Conservation (phyloP, 2,329 filamentous ascomycete genomes). For the Talaromyces sp. region DNA sequence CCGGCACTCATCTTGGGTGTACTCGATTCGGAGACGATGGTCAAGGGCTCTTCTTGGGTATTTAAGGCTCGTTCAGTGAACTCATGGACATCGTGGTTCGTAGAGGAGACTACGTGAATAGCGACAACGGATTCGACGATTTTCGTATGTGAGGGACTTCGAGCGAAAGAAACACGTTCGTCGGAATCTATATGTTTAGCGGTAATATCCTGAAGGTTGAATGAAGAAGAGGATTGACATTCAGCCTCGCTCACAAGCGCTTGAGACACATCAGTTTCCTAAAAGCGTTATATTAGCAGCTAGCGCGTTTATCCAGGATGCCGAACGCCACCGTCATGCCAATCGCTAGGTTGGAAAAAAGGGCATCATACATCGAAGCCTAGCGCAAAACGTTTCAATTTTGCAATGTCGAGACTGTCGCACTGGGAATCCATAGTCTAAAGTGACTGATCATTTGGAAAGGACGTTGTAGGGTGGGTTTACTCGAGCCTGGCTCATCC, state of each 20-base stretch:
- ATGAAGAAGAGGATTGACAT: slow-evolving; percentile 13
- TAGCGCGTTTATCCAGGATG: slow-evolving; percentile 30
- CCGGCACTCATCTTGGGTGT: slow-evolving; percentile 33
- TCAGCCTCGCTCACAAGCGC: slow-evolving; percentile 19
- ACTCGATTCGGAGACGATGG: slow-evolving; percentile 23
- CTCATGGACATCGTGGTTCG: slow-evolving; percentile 8
- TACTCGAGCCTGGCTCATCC: not conserved
- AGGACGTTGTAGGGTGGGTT: not conserved
- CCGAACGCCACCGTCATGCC: slow-evolving; percentile 25
- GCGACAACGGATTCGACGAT: not conserved
- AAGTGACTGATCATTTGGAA: not conserved
- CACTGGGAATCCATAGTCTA: slow-evolving; percentile 38
- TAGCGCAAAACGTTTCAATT: slow-evolving; percentile 41
- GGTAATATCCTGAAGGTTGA: not conserved
- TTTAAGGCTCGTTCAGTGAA: slow-evolving; percentile 8
- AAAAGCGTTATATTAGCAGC: slow-evolving; percentile 19
- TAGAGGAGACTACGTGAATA: slow-evolving; percentile 5
- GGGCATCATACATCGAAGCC: slow-evolving; percentile 34
- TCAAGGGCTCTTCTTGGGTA: slow-evolving; percentile 22
- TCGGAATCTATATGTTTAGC: not conserved
- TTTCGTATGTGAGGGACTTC: not conserved
- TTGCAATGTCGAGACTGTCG: slow-evolving; percentile 40
- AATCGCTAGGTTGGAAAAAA: slow-evolving; percentile 14
- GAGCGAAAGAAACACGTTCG: not conserved
- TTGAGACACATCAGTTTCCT: slow-evolving; percentile 33